Evolutionary conservation across 2,329 filamentous ascomycete genomes (phyloP), one percentile per base, ranked within the genome.

Genomic region (Chalara sp.): DNA sequence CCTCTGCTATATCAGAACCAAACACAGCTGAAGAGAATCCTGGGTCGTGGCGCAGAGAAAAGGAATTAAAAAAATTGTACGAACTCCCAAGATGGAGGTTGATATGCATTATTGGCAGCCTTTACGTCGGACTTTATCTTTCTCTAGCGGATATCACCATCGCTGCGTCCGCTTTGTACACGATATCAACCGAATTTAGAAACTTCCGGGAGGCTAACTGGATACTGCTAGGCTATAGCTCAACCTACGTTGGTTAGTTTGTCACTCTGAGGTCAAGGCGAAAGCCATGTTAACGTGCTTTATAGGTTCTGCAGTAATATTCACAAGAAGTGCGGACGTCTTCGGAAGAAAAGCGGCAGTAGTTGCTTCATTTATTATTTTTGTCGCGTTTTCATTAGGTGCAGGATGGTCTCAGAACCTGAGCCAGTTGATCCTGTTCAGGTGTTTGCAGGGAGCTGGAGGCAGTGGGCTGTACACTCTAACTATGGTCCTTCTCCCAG

Each of bases 401-500:
- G 48, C 49, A 43, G 52, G 49, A 6, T 35, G 40, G 8, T 37
- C 52, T 7, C 37, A 48, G 5, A 51, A 33, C 1, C 44, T 50
- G 28, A 21, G 42, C 6, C 43, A 46, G 21, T 30, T 53, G 35
- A 56, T 54, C n/a, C 30, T 45, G 4, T 49, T 46, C 29, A 46
- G 54, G 1, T 44, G 52, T 6, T 37, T 56, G 6, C 52, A 56
- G 40, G 80, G 81, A 0, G 58, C 76, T 2, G 75, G 74, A 0
- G 70, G 65, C 0, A 72, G 71, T 2, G 74, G 74, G 0, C 67
- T 73, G 54, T 69, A 67, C 47, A 58, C 72, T 32, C 62, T 78
- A 4, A 65, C 69, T 2, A 70, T 72, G 32, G 70, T 76, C 50
- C 68, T 79, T 10, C 62, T 76, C 4, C 71, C 68, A n/a, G 76